Evolutionary conservation across 2,329 filamentous ascomycete species (phyloP), one percentile per base, ranked within the genome.

Genomic region (Coniochaeta sp.): DNA sequence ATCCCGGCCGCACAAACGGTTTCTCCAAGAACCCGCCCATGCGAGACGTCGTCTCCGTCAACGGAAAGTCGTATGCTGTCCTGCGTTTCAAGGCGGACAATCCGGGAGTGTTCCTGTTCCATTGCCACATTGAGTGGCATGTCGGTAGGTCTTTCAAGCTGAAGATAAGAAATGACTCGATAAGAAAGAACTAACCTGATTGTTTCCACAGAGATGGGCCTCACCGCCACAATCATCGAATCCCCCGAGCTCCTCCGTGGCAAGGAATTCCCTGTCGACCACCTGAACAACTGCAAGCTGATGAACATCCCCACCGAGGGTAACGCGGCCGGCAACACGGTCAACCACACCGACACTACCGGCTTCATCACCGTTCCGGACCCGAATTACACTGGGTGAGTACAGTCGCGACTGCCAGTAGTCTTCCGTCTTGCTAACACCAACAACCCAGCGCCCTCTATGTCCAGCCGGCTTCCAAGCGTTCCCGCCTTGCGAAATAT

Each of bases 271-370:
- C 84, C 84, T 0, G 63, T 74, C 26, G 75, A 84, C 53, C 82
- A 87, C 59, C 69, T 76, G 57, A 69, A 67, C 20, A 65, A 65
- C 31, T 78, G 76, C 59, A 65, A 69, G 13, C 73, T 68, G 5
- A 67, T 67, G 20, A 70, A 69, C 14, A 71, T 77, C 1, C 76
- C 79, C 1, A 75, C 68, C 2, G 58, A 62, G 10, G 86, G 86
- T 0, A 89, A 90, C 58, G 86, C 86, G 0, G 86, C 81, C 0
- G 86, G 81, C 1, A 86, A 86, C 55, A 81, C 77, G 1, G 57
- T 66, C 1, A 66, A 87, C 52, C 63, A 74, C 3, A 66, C 81
- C 2, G 77, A 87, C 58, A 70, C 80, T 3, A 67, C 62, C 0
- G 78, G 76, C 31, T 73, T 79, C 63, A 75, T 77, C 20, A 73